Base-by-base conservation (phyloP, 2,329 filamentous ascomycete genomes). In the Biscogniauxia mediterranea region DNA sequence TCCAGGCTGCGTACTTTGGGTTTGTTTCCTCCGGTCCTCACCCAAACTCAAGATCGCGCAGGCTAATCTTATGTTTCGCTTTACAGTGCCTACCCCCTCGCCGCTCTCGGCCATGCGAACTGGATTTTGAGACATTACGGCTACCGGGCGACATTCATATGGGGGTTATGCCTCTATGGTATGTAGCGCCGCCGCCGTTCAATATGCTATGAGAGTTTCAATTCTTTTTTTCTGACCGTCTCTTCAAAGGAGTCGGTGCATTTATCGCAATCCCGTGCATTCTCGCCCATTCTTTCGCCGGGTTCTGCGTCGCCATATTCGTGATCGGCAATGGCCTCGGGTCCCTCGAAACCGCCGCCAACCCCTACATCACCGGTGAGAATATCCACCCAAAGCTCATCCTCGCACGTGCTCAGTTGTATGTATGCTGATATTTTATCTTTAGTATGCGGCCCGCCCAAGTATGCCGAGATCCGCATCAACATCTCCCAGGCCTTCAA, bases 401-500 rank as follows among this genome's bases (percentile, higher is more conserved):
- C n/a, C n/a, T n/a, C n/a, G 7, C 52, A 57, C 7, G 19, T 17
- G 11, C 17, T 26, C n/a, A n/a, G n/a, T 26, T 52, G 52, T 21
- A 32, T 11, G 6, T 21, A 25, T 42, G 50, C 54, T 64, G 57
- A 70, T 57, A 9, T 68, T 26, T 17, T 8, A 28, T 15, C 59
- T 65, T 15, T 32, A 74, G 81, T 85, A 53, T 87, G 85, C 70
- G 86, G 86, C 54, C 90, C 90, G 2, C 88, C 90, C 7, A 83
- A 84, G 65, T 91, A 88, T 74, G 86, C 89, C 5, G 89, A 75
- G 60, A 81, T 92, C 64, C 86, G 90, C 66, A 86, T 93, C 78
- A 90, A 93, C 75, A 78, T 92, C 57, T 88, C 89, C 0, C 90
- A 93, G 74, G 88, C 89, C 58, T 89, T 93, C 77, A 90, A 93